Conservation (phyloP, 225 moss, liverwort and hornwort genomes). For the Antitrichia curtipendula region DNA sequence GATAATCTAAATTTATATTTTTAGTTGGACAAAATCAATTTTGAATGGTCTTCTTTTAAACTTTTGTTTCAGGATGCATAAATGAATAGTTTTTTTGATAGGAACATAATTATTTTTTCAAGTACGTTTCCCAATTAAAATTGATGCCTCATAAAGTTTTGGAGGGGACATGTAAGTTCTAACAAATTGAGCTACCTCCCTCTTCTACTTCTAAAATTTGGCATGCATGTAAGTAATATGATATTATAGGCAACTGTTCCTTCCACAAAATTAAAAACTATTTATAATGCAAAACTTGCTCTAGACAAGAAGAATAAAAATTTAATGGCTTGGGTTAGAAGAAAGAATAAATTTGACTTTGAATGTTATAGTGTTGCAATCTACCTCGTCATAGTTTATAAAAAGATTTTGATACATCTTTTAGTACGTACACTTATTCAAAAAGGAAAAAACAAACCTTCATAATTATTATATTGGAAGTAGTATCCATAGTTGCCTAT, state of each 20-base stretch:
- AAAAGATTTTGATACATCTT: neutral
- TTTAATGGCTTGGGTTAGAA: rapidly evolving
- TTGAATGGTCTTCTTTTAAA: neutral
- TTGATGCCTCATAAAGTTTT: rapidly evolving
- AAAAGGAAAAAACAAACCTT: no score
- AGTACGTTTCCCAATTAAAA: neutral
- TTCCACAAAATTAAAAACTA: neutral
- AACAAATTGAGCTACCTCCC: neutral
- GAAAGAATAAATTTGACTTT: no score
- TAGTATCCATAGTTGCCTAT: neutral
- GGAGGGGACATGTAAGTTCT: neutral
- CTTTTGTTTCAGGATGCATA: neutral
- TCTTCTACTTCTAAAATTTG: neutral
- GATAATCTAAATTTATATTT: no score
- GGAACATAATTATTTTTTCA: neutral
- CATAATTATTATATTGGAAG: no score
- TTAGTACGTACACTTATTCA: neutral
- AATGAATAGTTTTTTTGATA: neutral
- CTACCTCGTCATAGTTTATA: neutral
- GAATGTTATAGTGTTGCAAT: neutral
- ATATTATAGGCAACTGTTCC: no score
- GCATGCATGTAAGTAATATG: no score
- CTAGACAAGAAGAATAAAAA: neutral
- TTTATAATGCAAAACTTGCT: neutral
- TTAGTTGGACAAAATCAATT: neutral